Conservation (phyloP, 192 early-diverging fungal genomes). For the Coemansia biformis region DNA sequence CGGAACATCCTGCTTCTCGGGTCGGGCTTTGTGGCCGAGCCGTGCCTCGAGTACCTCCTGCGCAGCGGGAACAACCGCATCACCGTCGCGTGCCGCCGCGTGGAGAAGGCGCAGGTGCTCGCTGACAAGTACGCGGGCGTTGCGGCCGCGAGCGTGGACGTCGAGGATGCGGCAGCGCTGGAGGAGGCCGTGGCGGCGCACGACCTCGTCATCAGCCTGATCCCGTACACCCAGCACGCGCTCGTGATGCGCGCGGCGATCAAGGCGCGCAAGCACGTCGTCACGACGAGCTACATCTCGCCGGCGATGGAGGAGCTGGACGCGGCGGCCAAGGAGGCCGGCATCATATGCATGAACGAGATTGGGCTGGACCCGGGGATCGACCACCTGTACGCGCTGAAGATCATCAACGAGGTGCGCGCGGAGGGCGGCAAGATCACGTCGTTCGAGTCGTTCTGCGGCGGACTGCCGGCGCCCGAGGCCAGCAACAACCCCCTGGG, state of each 20-base stretch:
- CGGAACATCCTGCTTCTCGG: constrained; percentile 90
- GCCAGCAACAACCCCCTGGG: constrained; percentile 95
- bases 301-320: constrained; percentile 90
- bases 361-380: constrained; percentile 98
- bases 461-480: constrained; percentile 97
- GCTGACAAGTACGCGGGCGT: constrained; percentile 55
- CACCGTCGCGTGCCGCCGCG: constrained; percentile 80
- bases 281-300: constrained; percentile 95
- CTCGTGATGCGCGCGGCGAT: constrained; percentile 87
- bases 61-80: constrained; percentile 83
- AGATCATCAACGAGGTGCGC: constrained; percentile 88
- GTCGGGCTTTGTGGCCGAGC: constrained; percentile 95
- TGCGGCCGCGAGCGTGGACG: constrained; percentile 70
- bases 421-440: constrained; percentile 75
- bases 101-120: constrained; percentile 71
- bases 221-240: constrained; percentile 86
- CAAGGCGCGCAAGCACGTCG: constrained; percentile 85
- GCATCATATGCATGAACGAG: constrained; percentile 94
- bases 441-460: constrained; percentile 93
- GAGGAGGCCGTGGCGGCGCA: constrained; percentile 70
- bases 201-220: constrained; percentile 89
- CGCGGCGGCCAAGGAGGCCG: constrained; percentile 74
- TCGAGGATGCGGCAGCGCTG: constrained; percentile 68
- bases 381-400: constrained; percentile 88
- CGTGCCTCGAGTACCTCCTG: constrained; percentile 87